phyloP scores from a whole-genome alignment of 768 basidiomycete genomes.

The Podaxis sp. region DNA sequence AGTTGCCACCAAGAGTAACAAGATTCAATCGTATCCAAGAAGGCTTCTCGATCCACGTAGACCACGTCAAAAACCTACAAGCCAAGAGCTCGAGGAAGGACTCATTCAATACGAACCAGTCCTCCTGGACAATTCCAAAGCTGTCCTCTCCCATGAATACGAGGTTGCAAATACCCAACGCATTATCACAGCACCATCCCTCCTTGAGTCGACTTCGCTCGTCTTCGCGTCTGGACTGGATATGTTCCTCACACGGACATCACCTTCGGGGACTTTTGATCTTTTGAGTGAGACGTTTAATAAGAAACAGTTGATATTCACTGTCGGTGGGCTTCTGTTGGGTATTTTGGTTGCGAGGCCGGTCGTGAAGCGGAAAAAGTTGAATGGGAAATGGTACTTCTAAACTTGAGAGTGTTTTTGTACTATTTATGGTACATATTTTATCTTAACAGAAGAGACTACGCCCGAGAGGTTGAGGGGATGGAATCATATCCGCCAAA shows the following conservation, averaged over 20 bases:
- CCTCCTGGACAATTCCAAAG: conserved; percentile 65
- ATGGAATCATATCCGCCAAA: not conserved
- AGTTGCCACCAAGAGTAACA: conserved; percentile 79
- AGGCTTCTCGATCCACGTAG: conserved; percentile 81
- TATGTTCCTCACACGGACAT: conserved; percentile 81
- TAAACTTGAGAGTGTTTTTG: conserved; percentile 22
- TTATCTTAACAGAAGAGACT: not conserved
- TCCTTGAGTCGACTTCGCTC: conserved; percentile 90
- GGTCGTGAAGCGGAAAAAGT: conserved; percentile 68
- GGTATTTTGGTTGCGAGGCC: conserved; percentile 85
- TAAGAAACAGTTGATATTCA: conserved; percentile 86
- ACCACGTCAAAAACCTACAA: conserved; percentile 71
- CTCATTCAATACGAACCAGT: conserved; percentile 84
- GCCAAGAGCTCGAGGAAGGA: conserved; percentile 81
- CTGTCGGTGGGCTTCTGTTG: conserved; percentile 64
- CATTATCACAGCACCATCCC: conserved; percentile 78
- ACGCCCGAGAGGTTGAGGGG: not conserved
- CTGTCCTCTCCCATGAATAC: conserved; percentile 51
- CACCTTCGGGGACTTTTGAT: conserved; percentile 91
- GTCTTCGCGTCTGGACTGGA: conserved; percentile 88
- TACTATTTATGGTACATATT: not conserved
- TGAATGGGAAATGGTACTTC: conserved; percentile 75
- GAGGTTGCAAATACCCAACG: conserved; percentile 63
- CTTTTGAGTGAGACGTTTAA: conserved; percentile 91
- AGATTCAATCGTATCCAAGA: conserved; percentile 73